Percentiles rank a stretch among this genome's conserved stretches.
phyloP scores from a whole-genome alignment of 2,329 filamentous ascomycete species.

The Saccharata proteae region DNA sequence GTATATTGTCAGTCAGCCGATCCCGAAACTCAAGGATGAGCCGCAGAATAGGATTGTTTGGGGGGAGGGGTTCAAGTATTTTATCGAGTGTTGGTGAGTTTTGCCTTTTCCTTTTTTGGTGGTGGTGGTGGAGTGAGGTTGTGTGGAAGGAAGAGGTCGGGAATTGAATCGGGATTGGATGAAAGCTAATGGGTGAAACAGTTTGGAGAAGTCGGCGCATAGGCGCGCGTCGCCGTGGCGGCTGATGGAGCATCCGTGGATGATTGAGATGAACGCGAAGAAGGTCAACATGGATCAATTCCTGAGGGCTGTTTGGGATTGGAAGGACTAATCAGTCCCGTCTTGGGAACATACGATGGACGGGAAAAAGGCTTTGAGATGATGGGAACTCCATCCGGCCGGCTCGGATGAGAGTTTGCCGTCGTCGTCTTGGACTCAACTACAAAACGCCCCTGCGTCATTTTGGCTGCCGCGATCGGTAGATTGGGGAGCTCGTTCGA shows the following conservation, averaged over 20 bases:
- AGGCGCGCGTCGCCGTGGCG: conserved; percentile 91
- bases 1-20: conserved; percentile 92
- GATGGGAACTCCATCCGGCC: no score
- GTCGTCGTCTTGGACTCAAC: no score
- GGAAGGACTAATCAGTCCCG: conserved; percentile 61
- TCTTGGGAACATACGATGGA: no score
- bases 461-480: no score
- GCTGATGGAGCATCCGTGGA: conserved; percentile 98
- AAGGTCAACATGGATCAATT: conserved; percentile 97
- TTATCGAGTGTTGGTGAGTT: conserved; percentile 96
- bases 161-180: no score
- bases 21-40: conserved; percentile 93
- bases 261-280: conserved; percentile 90
- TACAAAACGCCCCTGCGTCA: no score
- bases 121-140: neutral
- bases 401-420: no score
- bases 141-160: neutral
- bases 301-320: conserved; percentile 90
- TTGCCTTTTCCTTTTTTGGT: neutral
- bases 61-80: conserved; percentile 98
- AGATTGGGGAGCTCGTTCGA: no score
- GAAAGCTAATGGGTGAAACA: conserved; percentile 26
- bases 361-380: neutral
- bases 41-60: conserved; percentile 79
- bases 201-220: conserved; percentile 83